Evolutionary conservation across 768 basidiomycete genomes (phyloP).

Genomic region (Panellus pusillus): DNA sequence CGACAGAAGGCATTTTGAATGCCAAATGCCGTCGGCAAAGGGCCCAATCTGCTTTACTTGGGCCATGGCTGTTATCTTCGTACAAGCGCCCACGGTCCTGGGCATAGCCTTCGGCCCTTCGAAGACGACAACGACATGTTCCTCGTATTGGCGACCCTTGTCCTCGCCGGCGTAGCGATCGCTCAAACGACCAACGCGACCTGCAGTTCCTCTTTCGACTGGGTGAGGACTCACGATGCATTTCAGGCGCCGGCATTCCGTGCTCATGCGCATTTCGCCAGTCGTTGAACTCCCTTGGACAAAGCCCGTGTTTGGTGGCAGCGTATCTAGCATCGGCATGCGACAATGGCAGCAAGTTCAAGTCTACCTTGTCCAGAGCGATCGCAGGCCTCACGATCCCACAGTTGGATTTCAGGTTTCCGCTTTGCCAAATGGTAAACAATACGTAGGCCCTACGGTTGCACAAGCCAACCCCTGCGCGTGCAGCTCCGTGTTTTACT

Average conservation of each 20-base stretch:
- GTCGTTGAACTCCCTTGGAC: slow-evolving; percentile 39
- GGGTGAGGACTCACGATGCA: slow-evolving; percentile 23
- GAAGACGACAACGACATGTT: slow-evolving; percentile 9
- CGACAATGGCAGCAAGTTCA: slow-evolving; percentile 33
- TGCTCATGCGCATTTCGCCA: slow-evolving; percentile 18
- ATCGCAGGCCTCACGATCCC: background rate
- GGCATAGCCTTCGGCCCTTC: slow-evolving; percentile 11
- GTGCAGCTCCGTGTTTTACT: slow-evolving; percentile 55
- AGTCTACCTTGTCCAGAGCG: background rate
- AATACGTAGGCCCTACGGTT: slow-evolving; percentile 39
- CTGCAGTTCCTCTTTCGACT: slow-evolving; percentile 22
- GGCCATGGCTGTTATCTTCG: slow-evolving; percentile 1
- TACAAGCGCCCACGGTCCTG: background rate
- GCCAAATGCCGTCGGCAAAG: background rate
- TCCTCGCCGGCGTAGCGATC: slow-evolving; percentile 1
- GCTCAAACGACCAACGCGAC: slow-evolving; percentile 17
- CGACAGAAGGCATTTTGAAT: background rate
- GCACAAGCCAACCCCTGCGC: slow-evolving; percentile 40
- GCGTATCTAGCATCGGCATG: slow-evolving; percentile 43
- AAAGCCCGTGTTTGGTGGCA: slow-evolving; percentile 48
- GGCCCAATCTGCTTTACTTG: background rate
- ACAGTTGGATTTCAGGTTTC: slow-evolving; percentile 36
- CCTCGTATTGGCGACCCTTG: slow-evolving; percentile 6
- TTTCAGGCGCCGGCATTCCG: background rate
- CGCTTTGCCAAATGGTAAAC: slow-evolving; percentile 27